Base-by-base conservation (phyloP, 1,139 yeast genomes). In the Yamadazyma buinensis region DNA sequence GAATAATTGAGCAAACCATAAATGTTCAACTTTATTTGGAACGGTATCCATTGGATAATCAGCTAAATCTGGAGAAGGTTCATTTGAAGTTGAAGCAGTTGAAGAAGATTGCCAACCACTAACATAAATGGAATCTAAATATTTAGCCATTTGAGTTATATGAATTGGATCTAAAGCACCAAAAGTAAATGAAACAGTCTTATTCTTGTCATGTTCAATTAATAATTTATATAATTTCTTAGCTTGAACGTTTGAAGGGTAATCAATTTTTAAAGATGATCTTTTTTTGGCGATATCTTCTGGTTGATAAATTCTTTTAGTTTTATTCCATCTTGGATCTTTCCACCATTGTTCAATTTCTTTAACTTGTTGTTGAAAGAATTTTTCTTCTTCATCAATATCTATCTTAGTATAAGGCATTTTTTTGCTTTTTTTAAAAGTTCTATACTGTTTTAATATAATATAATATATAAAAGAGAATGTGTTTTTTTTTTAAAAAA, bases 31-130 rank as follows among this genome's bases (percentile, higher is more conserved):
- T 75, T 92, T 92, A 74, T 90, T 90, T 56, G 98, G 98, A 42
- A 92, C 98, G 28, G 98, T 92, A 66, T 92, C 97, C 84, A 84
- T 84, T 38, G 97, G 97, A 66, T 92, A 92, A 64, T 92, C 98
- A 41, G 97, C 98, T 57, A 92, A 77, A 73, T 92, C 98, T 41
- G 97, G 97, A 28, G 95, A 86, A 32, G 97, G 97, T 67, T 90
- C 97, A 61, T 92, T 90, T 28, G 96, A 85, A 32, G 96, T 85
- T 19, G 97, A 90, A 37, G 97, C 97, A 34, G 97, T 90, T 23
- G 97, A 87, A 35, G 97, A 88, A 63, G 95, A 88, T 69, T 92
- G 97, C 98, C 98, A 90, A 39, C 98, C 98, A 32, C 95, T 84
- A 47, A 90, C 95, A 62, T 92, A 90, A 51, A 92, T 77, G 18